Conservation (phyloP, 768 basidiomycete species). For the Termitomyces sp. region DNA sequence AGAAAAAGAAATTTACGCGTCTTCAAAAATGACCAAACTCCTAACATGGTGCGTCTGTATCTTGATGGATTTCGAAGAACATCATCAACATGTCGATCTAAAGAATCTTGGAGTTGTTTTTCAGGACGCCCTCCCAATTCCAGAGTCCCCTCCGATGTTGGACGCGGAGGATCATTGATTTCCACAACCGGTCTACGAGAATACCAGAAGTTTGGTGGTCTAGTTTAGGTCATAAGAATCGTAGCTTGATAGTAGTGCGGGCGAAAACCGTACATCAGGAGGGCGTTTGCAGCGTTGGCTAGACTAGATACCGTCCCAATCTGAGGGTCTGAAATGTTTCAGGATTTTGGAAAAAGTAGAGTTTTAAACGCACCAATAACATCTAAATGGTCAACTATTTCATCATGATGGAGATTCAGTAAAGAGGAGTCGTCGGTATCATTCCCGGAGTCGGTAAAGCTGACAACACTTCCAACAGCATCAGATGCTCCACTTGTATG, state of each 20-base stretch:
- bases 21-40: slow-evolving; percentile 79
- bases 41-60: slow-evolving; percentile 52
- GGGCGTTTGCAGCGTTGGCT: slow-evolving; percentile 75
- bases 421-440: slow-evolving; percentile 4
- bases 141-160: slow-evolving; percentile 22
- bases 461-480: slow-evolving; percentile 39
- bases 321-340: slow-evolving; percentile 49
- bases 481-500: slow-evolving; percentile 30
- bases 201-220: slow-evolving; percentile 67
- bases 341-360: neutral
- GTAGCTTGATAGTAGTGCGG: neutral
- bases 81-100: slow-evolving; percentile 78
- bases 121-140: slow-evolving; percentile 19
- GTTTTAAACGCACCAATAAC: slow-evolving; percentile 51
- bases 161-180: slow-evolving; percentile 38
- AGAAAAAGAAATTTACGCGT: slow-evolving; percentile 51
- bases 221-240: slow-evolving; percentile 18
- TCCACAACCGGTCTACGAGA: slow-evolving; percentile 64
- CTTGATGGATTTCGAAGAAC: slow-evolving; percentile 59
- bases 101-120: slow-evolving; percentile 32
- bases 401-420: slow-evolving; percentile 57
- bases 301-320: slow-evolving; percentile 70
- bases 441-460: slow-evolving; percentile 13
- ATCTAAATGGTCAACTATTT: slow-evolving; percentile 80
- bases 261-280: slow-evolving; percentile 46